phyloP scores from a whole-genome alignment of 345 rosid genomes.

The rapeseed (Brassica napus) region DNA sequence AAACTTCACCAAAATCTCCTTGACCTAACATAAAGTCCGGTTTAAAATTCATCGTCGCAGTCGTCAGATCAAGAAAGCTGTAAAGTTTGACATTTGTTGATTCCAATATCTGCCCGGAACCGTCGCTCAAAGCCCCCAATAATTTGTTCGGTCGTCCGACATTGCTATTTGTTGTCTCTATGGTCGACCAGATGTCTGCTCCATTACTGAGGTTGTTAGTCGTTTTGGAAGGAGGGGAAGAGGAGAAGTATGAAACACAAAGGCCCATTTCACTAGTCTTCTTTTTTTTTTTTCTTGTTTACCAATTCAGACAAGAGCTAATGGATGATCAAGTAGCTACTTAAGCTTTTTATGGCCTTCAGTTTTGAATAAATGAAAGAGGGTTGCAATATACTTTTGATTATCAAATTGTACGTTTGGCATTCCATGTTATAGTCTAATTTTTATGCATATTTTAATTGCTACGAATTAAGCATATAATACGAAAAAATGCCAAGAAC shows the following conservation, averaged over 20 bases:
- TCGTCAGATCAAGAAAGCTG: constrained; percentile 59
- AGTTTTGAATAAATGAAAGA: background rate
- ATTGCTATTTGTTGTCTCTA: constrained; percentile 41
- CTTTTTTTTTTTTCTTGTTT: constrained; percentile 2
- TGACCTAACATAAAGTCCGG: constrained; percentile 67
- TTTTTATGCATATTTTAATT: background rate
- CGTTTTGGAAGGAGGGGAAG: constrained; percentile 21
- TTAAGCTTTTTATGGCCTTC: background rate
- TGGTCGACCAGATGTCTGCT: constrained; percentile 37
- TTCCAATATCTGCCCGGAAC: constrained; percentile 37
- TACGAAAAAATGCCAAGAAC: background rate
- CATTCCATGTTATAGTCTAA: background rate
- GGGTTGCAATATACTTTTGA: background rate
- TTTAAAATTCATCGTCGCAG: constrained; percentile 63
- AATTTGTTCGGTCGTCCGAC: constrained; percentile 44
- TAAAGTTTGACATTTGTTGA: constrained; percentile 52
- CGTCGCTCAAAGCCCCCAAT: constrained; percentile 47
- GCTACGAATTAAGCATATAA: background rate
- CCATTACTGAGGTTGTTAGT: constrained; percentile 37
- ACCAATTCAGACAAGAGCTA: constrained; percentile 27
- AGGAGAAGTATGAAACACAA: constrained; percentile 4
- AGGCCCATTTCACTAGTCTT: constrained; percentile 24
- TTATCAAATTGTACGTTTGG: background rate
- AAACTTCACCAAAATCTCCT: constrained; percentile 83
- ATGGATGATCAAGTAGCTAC: constrained; percentile 7